Evolutionary conservation across 2,329 filamentous ascomycete genomes (phyloP).

Genomic region (Diaporthe citri): DNA sequence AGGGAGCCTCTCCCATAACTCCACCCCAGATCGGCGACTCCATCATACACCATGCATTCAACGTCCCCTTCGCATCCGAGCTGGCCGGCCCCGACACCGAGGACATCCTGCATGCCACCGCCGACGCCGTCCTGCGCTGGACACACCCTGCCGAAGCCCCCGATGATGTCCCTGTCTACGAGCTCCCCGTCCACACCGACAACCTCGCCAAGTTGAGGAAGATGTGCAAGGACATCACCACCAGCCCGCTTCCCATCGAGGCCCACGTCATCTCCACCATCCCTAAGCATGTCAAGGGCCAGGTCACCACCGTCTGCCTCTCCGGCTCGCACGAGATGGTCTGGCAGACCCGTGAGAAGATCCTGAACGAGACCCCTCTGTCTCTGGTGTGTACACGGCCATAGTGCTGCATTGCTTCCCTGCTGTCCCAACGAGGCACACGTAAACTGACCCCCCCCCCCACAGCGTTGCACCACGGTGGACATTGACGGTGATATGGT

Average conservation of each 20-base stretch:
- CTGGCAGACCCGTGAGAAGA: slow-evolving; percentile 88
- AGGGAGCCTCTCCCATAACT: slow-evolving; percentile 68
- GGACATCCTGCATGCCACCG: slow-evolving; percentile 93
- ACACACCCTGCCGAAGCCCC: slow-evolving; percentile 90
- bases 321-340: slow-evolving; percentile 90
- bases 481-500: slow-evolving; percentile 94
- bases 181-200: slow-evolving; percentile 90
- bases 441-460: slow-evolving; percentile 32
- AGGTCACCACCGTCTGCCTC: slow-evolving; percentile 89
- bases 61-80: slow-evolving; percentile 94
- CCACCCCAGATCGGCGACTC: slow-evolving; percentile 80
- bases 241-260: slow-evolving; percentile 78
- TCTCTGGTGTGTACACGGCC: slow-evolving; percentile 77
- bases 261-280: slow-evolving; percentile 87
- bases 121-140: slow-evolving; percentile 90
- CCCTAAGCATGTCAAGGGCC: slow-evolving; percentile 77
- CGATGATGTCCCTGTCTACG: slow-evolving; percentile 86
- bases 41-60: slow-evolving; percentile 94
- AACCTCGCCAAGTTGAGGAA: slow-evolving; percentile 85
- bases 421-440: slow-evolving; percentile 47
- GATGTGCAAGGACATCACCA: slow-evolving; percentile 85
- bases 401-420: slow-evolving; percentile 36
- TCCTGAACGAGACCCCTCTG: slow-evolving; percentile 92
- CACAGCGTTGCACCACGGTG: slow-evolving; percentile 89
- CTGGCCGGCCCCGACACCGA: slow-evolving; percentile 92